These are phyloP conservation scores for Musa itinerans DNA, from an alignment of 176 grass and related monocot genomes.

Conservation along the genomic window DNA sequence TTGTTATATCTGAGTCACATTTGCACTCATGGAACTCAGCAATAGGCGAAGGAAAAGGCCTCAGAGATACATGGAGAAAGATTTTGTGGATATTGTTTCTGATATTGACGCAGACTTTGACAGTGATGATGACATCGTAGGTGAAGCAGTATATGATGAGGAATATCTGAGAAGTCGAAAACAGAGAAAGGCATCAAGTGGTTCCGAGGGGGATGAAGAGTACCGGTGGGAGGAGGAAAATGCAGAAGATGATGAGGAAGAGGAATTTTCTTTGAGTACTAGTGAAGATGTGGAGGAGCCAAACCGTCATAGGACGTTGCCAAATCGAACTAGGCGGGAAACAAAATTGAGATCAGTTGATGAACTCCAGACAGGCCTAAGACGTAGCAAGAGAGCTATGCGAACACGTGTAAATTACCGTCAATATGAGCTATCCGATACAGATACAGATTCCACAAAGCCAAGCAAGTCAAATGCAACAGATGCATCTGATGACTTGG, in stretches of 20 bases:
- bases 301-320: slow-evolving; percentile 31
- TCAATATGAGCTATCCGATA: slow-evolving; percentile 44
- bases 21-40: slow-evolving; percentile 24
- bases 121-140: slow-evolving; percentile 86
- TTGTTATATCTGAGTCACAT: not conserved
- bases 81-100: slow-evolving; percentile 69
- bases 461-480: slow-evolving; percentile 32
- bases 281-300: slow-evolving; percentile 48
- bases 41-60: slow-evolving; percentile 69
- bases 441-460: slow-evolving; percentile 37
- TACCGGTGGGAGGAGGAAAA: slow-evolving; percentile 58
- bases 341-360: slow-evolving; percentile 40
- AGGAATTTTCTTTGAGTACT: slow-evolving; percentile 44
- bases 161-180: slow-evolving; percentile 73
- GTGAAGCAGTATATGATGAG: slow-evolving; percentile 90
- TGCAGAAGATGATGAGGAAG: slow-evolving; percentile 62
- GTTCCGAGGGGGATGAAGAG: slow-evolving; percentile 58
- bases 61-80: slow-evolving; percentile 47
- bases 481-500: slow-evolving; percentile 28
- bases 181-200: slow-evolving; percentile 36
- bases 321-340: slow-evolving; percentile 30
- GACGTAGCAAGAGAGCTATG: slow-evolving; percentile 62
- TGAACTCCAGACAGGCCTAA: slow-evolving; percentile 54
- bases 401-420: slow-evolving; percentile 48
- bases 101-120: slow-evolving; percentile 43